Evolutionary conservation across 73 alveolate genomes (phyloP), one percentile per base, ranked within the genome.

Genomic region (Paramecium octaurelia): DNA sequence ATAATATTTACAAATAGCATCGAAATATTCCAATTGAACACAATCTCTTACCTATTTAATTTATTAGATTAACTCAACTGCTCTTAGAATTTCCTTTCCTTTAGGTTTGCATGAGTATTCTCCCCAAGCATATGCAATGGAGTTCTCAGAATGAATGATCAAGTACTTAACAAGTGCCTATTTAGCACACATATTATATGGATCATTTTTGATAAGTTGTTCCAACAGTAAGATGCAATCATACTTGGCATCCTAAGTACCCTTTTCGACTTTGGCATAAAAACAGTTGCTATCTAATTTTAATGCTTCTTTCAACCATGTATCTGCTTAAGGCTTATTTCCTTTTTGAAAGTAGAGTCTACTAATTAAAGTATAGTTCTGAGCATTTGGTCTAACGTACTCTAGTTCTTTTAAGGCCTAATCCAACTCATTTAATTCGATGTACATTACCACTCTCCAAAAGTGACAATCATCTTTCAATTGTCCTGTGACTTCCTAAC

Each of bases 371-470:
- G 35, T 24, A 73, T 73, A 40, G 10, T 73, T 34, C 38, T 73
- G 8, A 11, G 38, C 42, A 36, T 23, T 36, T 4, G 57, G 18
- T 43, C 35, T 14, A n/a, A 34, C 87, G 38, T 73, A 73, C 21
- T 73, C 87, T 36, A 73, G 38, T 73, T 73, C 87, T 35, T 38
- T 73, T 36, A 73, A 36, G 6, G 87, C 87, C 20, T 73, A 73
- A 20, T 73, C 57, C 16, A 29, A 73, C 8, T 73, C 60, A 16
- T 40, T 23, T 21, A 73, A 40, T 73, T 73, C 87, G 4, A 36
- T 29, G 14, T 35, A 73, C 36, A 73, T 73, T 3, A 73, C 57
- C 4, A 40, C 59, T 73, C 87, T 73, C 57, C 57, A 73, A 18
- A 73, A 73, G 16, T 36, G 60, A 16, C 40, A 34, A 16, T 73